Base-by-base conservation (phyloP, 2,329 filamentous ascomycete species). In the Didymella sp. region DNA sequence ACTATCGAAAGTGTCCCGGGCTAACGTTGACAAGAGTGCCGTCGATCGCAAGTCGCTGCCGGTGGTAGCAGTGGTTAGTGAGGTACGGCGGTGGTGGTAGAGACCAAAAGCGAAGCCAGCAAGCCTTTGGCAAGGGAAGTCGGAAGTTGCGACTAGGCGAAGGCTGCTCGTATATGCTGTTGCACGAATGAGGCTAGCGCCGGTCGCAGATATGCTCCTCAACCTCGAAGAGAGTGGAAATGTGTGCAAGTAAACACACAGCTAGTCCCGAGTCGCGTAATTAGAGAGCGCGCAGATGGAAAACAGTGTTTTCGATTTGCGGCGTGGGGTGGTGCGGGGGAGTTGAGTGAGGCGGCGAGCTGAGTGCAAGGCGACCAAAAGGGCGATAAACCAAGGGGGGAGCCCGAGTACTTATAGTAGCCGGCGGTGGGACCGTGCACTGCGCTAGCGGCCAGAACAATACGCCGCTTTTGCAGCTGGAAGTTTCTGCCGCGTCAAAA, bases 1-100 rank as follows among this genome's bases (percentile, higher is more conserved):
- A 96, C 92, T 96, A 96, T 78, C 89, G 79, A 96, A 96, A 96
- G 92, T 92, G 89, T 96, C 92, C 90, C 92, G 91, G 82, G 82
- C 82, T 81, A 78, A 77, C 75, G 77, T 78, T 80, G 79, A 77
- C 73, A 73, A 72, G 65, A 60, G 37, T 64, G 62, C 67, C 64
- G 67, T 60, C 63, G 63, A 61, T 64, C 44, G 59, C 62, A 40
- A 27, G 25, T 65, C 51, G 62, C 63, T 62, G 65, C 67, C 67
- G 60, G 44, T 51, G 59, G 58, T 57, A 68, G 71, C 65, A 62
- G 63, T 51, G 59, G 56, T 56, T 60, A 60, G 67, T 66, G 70
- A 68, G 64, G 59, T 43, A 52, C 54, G 44, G 54, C 44, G 25
- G 58, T 61, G 59, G 65, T 59, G 65, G 67, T 42, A 56, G 60